A percentile compares a stretch with the other conserved stretches of the same genome.
phyloP scores from a whole-genome alignment of 2,329 filamentous ascomycete genomes.

The Pyrenochaeta sp. region DNA sequence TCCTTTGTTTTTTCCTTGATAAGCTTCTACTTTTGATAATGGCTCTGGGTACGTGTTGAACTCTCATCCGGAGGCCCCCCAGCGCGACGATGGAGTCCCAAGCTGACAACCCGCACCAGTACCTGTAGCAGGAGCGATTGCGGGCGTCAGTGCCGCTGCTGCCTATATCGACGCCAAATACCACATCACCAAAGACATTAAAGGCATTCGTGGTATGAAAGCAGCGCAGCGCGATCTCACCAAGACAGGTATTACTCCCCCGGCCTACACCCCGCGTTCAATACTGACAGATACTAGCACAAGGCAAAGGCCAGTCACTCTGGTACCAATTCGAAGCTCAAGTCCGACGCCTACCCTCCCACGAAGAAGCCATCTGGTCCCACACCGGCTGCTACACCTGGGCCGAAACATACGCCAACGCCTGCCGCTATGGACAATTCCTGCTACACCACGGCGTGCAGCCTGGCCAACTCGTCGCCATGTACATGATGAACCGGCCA shows the following conservation, averaged over 20 bases:
- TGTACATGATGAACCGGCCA: slow-evolving; percentile 72
- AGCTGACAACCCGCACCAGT: slow-evolving; percentile 24
- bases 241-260: slow-evolving; percentile 55
- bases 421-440: slow-evolving; percentile 48
- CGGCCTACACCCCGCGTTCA: neutral
- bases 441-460: slow-evolving; percentile 59
- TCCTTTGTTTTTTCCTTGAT: neutral
- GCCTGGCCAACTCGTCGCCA: slow-evolving; percentile 67
- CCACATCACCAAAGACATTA: slow-evolving; percentile 69
- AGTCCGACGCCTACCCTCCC: slow-evolving; percentile 57
- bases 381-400: slow-evolving; percentile 59
- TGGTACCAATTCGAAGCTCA: slow-evolving; percentile 72
- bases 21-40: slow-evolving; percentile 3
- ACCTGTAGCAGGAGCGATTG: slow-evolving; percentile 44
- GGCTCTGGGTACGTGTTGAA: slow-evolving; percentile 17
- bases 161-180: slow-evolving; percentile 75
- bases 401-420: slow-evolving; percentile 50
- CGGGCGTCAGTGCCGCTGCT: slow-evolving; percentile 51
- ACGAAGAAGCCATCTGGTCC: slow-evolving; percentile 72
- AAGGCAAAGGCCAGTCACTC: slow-evolving; percentile 62
- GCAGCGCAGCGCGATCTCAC: slow-evolving; percentile 55
- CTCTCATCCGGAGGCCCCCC: no score
- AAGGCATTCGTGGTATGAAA: slow-evolving; percentile 53
- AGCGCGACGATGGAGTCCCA: no score
- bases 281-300: slow-evolving; percentile 12